Conservation (phyloP, 1,284 basidiomycete genomes). For the Cystobasidium pallidum region DNA sequence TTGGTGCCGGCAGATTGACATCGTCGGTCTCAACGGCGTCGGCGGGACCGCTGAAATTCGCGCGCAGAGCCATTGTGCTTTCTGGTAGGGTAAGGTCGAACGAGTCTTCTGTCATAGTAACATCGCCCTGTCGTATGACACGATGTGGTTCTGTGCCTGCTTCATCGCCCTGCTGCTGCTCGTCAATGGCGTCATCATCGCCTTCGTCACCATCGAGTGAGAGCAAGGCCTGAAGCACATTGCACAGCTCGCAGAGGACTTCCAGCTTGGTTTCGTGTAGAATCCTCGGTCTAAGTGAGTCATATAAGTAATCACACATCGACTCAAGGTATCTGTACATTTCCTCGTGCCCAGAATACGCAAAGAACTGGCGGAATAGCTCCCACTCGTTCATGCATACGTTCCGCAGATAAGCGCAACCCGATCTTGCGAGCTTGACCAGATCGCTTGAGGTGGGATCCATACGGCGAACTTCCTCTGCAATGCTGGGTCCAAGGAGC, state of each 20-base stretch:
- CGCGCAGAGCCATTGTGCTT: not conserved
- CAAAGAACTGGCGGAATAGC: constrained; percentile 80
- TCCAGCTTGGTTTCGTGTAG: constrained; percentile 84
- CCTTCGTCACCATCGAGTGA: constrained; percentile 66
- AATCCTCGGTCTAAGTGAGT: constrained; percentile 88
- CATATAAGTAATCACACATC: constrained; percentile 88
- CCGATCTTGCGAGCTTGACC: constrained; percentile 81
- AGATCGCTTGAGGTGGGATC: constrained; percentile 76
- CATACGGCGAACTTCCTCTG: constrained; percentile 77
- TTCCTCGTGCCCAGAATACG: constrained; percentile 71
- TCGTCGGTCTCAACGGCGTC: not conserved
- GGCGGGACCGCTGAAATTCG: not conserved
- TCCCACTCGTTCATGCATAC: constrained; percentile 84
- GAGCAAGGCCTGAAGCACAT: constrained; percentile 89
- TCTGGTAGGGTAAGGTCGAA: constrained; percentile 27
- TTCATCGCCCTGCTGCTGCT: constrained; percentile 14
- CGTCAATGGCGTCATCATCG: constrained; percentile 50
- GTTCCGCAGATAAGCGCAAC: constrained; percentile 86
- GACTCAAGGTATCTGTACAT: constrained; percentile 87
- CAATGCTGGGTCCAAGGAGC: constrained; percentile 70
- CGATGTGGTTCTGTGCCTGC: not conserved
- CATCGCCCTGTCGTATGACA: not conserved
- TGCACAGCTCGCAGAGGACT: constrained; percentile 87
- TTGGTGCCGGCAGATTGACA: not conserved
- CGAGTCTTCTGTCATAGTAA: constrained; percentile 23